Percentiles rank a stretch among this genome's conserved stretches.
Evolutionary conservation across 495 filamentous ascomycete species (phyloP).

Genomic region (Lasiosphaeria ovina): DNA sequence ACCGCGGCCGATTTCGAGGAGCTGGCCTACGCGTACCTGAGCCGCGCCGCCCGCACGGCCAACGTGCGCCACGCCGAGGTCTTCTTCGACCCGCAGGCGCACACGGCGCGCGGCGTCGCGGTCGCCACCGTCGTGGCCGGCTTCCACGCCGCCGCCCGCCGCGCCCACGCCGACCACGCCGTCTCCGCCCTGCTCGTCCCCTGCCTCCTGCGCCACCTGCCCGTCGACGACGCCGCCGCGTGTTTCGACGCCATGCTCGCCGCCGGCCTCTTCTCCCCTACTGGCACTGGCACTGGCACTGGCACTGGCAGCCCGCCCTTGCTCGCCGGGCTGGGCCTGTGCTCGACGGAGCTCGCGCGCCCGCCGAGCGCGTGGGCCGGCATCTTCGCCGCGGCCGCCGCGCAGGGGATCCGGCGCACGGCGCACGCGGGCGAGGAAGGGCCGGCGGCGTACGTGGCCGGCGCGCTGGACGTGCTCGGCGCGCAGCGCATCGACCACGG

Average conservation of each 20-base stretch:
- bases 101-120: constrained; percentile 59
- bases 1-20: constrained; percentile 64
- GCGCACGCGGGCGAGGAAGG: constrained; percentile 78
- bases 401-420: constrained; percentile 55
- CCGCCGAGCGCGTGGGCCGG: constrained; percentile 63
- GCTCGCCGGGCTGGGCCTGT: constrained; percentile 64
- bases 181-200: constrained; percentile 63
- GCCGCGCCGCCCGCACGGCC: constrained; percentile 59
- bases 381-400: constrained; percentile 54
- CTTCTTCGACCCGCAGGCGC: constrained; percentile 79
- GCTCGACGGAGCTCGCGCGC: constrained; percentile 61
- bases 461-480: constrained; percentile 57
- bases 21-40: constrained; percentile 73
- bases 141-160: constrained; percentile 55
- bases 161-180: constrained; percentile 61
- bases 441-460: constrained; percentile 61
- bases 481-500: constrained; percentile 71
- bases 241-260: constrained; percentile 50
- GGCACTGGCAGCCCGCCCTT: constrained; percentile 30
- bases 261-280: constrained; percentile 46
- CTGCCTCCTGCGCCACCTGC: constrained; percentile 69
- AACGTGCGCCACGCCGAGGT: constrained; percentile 70
- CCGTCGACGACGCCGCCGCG: constrained; percentile 49
- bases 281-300: constrained; percentile 38
- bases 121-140: constrained; percentile 60